Evolutionary conservation across 2,329 filamentous ascomycete genomes (phyloP), one percentile per base, ranked within the genome.

Genomic region (Fusarium annulatum): DNA sequence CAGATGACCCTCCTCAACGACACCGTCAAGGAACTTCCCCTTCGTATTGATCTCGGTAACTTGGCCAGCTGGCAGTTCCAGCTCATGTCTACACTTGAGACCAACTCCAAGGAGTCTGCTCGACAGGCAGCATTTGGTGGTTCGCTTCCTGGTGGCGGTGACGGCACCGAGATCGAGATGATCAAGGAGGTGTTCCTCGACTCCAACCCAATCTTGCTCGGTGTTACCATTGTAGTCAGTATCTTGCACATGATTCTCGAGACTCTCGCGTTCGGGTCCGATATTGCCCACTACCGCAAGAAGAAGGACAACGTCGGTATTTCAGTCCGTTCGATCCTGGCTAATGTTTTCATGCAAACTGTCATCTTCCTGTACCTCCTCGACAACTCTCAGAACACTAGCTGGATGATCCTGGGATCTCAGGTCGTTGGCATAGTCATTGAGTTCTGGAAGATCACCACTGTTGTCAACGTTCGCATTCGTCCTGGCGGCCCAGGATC

Each of bases 231-330:
- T 33, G 82, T 97, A 14, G 96, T 97, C 76, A 95, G 91, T 73
- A 88, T 99, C 65, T 88, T 96, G 43, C 96, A 99, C 84, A 95
- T 97, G 88, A 86, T 99, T 76, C 96, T 99, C 73, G 96, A 99
- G 84, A 95, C 93, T 79, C 89, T 99, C 39, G 96, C 96, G 4
- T 99, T 99, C 86, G 97, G 97, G 79, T 97, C 93, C 80, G 96
- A 99, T 81, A 97, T 99, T 81, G 91, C 95, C 55, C 96, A 99
- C 84, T 99, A 96, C 90, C 94, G 95, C 81, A 98, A 98, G 87
- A 99, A 99, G 92, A 99, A 99, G 88, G 97, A 98, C 85, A 96
- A 97, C 67, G 93, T 99, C 34, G 96, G 96, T 72, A 97, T 97
- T 51, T 98, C 95, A 2, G 93, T 99, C 68, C 94, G 96, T 64